These are phyloP conservation scores for Neurospora sp. DNA, from an alignment of 495 filamentous ascomycete genomes.

Conservation along the genomic window DNA sequence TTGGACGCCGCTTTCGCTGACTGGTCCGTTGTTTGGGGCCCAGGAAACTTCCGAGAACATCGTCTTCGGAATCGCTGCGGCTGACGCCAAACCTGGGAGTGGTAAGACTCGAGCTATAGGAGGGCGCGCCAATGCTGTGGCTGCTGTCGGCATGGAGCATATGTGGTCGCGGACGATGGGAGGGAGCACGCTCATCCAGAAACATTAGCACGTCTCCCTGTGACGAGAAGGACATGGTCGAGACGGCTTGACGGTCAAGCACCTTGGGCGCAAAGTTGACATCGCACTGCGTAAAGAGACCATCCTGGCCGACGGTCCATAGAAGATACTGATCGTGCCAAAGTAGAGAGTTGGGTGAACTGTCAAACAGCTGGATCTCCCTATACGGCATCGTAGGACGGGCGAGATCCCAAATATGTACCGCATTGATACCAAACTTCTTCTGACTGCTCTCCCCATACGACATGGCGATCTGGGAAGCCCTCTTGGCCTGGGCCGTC, in stretches of 20 bases:
- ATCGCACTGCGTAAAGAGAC: slow-evolving; percentile 80
- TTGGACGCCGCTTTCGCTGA: slow-evolving; percentile 26
- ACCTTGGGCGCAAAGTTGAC: slow-evolving; percentile 70
- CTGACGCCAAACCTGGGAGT: slow-evolving; percentile 42
- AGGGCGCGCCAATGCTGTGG: slow-evolving; percentile 19
- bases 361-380: slow-evolving; percentile 68
- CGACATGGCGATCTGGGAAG: slow-evolving; percentile 42
- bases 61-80: slow-evolving; percentile 58
- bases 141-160: slow-evolving; percentile 18
- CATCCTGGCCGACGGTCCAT: slow-evolving; percentile 82
- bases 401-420: slow-evolving; percentile 90
- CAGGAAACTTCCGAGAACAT: slow-evolving; percentile 50
- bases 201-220: slow-evolving; percentile 50
- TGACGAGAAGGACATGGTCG: slow-evolving; percentile 51
- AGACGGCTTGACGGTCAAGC: slow-evolving; percentile 59
- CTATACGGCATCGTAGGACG: slow-evolving; percentile 77
- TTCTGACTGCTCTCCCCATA: slow-evolving; percentile 40
- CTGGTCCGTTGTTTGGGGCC: slow-evolving; percentile 34
- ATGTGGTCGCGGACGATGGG: slow-evolving; percentile 28
- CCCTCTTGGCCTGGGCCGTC: slow-evolving; percentile 51
- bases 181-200: slow-evolving; percentile 36
- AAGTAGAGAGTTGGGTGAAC: slow-evolving; percentile 62
- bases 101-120: slow-evolving; percentile 33
- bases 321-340: slow-evolving; percentile 88
- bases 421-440: slow-evolving; percentile 51